These are phyloP conservation scores for Cyclostephanos tholiformis DNA, from an alignment of 108 stramenopile genomes.

Conservation along the genomic window DNA sequence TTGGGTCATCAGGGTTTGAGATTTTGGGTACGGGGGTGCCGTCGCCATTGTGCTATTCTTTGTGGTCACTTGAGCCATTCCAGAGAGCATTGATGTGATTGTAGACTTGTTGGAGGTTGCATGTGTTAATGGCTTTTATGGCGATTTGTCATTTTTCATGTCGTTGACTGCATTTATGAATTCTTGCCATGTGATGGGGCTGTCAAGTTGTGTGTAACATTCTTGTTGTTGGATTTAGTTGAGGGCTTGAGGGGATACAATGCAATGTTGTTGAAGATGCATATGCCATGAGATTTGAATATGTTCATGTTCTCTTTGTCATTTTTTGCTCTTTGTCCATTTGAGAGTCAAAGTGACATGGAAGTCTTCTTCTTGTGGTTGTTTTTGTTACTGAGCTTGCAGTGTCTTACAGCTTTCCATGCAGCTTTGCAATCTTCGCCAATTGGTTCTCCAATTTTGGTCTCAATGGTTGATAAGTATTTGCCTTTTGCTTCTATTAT, in stretches of 20 bases:
- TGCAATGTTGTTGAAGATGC: not conserved
- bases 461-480: not conserved
- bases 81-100: not conserved
- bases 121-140: not conserved
- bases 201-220: not conserved
- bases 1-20: not conserved
- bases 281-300: too few species aligned
- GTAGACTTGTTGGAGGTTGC: not conserved
- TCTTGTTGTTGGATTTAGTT: not conserved
- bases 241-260: not conserved
- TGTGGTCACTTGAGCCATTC: not conserved
- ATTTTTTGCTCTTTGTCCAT: not conserved
- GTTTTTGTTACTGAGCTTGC: not conserved
- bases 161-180: not conserved
- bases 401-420: not conserved
- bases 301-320: not conserved
- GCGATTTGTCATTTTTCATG: not conserved
- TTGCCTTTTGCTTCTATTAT: too few species aligned
- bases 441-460: not conserved
- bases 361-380: not conserved
- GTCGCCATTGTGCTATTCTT: not conserved
- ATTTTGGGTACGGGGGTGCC: slow-evolving; percentile 3
- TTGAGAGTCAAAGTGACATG: not conserved
- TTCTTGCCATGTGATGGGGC: not conserved
- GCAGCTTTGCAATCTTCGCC: not conserved